phyloP scores from a whole-genome alignment of 495 filamentous ascomycete genomes.

The Rusavskia elegans region DNA sequence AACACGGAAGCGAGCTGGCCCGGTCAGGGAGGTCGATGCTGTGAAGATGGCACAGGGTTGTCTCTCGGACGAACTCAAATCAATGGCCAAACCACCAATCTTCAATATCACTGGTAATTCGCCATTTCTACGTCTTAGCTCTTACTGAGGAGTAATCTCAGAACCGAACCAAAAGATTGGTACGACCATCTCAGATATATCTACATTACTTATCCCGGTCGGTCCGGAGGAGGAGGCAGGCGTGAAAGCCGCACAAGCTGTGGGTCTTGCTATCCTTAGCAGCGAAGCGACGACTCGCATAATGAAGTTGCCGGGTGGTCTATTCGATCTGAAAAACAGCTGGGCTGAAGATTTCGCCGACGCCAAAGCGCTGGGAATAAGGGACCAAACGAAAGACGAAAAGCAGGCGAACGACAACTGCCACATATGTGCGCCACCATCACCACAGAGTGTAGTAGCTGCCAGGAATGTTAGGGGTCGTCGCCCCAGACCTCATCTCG shows the following conservation, averaged over 20 bases:
- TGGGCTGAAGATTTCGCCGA: neutral
- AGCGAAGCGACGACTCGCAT: neutral
- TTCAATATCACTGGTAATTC: constrained; percentile 1
- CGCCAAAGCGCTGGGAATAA: neutral
- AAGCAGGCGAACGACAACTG: neutral
- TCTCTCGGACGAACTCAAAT: neutral
- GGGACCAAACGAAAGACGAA: neutral
- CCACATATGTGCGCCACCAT: neutral
- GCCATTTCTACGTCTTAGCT: neutral
- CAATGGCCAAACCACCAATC: neutral
- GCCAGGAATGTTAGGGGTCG: neutral
- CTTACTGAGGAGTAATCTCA: neutral
- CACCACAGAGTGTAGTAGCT: neutral
- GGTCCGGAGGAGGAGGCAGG: neutral
- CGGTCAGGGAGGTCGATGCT: neutral
- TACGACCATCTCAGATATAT: neutral
- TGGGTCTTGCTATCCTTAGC: neutral
- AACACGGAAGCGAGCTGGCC: neutral
- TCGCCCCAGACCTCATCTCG: neutral
- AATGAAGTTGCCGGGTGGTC: neutral
- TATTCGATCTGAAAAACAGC: too few species aligned
- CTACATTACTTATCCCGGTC: neutral
- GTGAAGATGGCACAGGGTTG: neutral
- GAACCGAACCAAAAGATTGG: neutral
- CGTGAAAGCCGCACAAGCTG: neutral